Base-by-base conservation (phyloP, 805 yeast species). In the Candida yuanshanica region DNA sequence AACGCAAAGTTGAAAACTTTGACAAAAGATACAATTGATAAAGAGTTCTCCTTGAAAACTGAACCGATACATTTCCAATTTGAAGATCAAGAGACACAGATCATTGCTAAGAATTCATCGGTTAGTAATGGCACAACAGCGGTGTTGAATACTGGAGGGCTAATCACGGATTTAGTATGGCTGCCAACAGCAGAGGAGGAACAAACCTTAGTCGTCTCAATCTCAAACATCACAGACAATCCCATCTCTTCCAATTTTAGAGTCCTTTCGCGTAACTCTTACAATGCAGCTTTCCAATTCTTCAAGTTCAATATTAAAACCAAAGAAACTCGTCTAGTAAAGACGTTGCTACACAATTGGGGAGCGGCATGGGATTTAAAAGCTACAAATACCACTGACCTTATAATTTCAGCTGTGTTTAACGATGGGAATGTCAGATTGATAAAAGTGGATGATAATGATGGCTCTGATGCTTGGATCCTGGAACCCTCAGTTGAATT, bases 371-470 rank as follows among this genome's bases (percentile, higher is more conserved):
- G 65, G 35, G 61, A 65, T 37, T 47, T 75, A 25, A 51, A 57
- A n/a, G 67, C 74, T 1, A 42, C 59, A 60, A 37, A 51, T 41
- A 66, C 73, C 55, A 37, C 48, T 2, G 35, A 71, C 13, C 79
- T 78, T 2, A 63, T 72, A 0, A 48, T 81, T n/a, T 70, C 70
- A 5, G 78, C 76, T 10, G 65, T 67, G 0, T 75, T 77, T 45
- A 74, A 75, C 32, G 83, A 79, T 55, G 90, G 90, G 0, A 56
- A 64, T 5, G 56, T 78, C 5, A 77, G 76, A 42, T 51, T 80
- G 5, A 53, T 79, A 14, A 66, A 67, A 36, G 51, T 79, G 0
- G 53, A 54, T 0, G 24, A 42, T 14, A 44, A 47, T 10, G 44
- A 45, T 4, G 7, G 41, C 1, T 46, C 44, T 8, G 48, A 40